Base-by-base conservation (phyloP, 1,139 yeast species). In the Taiozyma sp. region DNA sequence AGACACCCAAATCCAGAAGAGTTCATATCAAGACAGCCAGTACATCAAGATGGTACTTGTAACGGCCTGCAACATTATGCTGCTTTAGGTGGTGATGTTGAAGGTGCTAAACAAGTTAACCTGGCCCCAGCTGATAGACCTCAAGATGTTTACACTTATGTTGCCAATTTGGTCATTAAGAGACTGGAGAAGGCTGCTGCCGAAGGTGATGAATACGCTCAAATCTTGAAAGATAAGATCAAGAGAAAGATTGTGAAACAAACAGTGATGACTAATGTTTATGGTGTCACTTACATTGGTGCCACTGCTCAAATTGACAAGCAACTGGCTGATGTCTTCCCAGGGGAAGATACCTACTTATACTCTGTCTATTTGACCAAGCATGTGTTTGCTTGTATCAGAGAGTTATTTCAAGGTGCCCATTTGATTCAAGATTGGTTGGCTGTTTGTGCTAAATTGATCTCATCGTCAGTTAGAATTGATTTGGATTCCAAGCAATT, bases 51-150 rank as follows among this genome's bases (percentile, higher is more conserved):
- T 70, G 99, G 99, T 59, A 88, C 98, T 0, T 93, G 99, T 71
- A 93, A 93, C 65, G 99, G 99, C 8, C 75, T 93, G 53, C 99
- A 93, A 68, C 99, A 93, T 70, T 93, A 93, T 70, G 98, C 99
- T 16, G 99, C 99, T 0, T 76, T 93, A 43, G 99, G 98, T 61
- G 97, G 98, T 68, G 98, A 93, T 70, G 62, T 81, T 29, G 97
- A 88, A 66, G 99, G 99, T 67, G 99, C 98, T 0, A 77, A 76
- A 47, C 97, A 91, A 69, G 99, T 93, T 40, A 93, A 93, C 63
- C 72, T 93, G 64, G 74, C 83, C 43, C 96, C 96, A 3, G 79
- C 85, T 35, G 91, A 85, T 19, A 79, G 78, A 59, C 99, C 99
- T 1, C 93, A 87, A 57, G 99, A 93, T 73, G 96, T 93, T 44